phyloP scores from a whole-genome alignment of 768 basidiomycete species.

The Pleurotus sapidus region DNA sequence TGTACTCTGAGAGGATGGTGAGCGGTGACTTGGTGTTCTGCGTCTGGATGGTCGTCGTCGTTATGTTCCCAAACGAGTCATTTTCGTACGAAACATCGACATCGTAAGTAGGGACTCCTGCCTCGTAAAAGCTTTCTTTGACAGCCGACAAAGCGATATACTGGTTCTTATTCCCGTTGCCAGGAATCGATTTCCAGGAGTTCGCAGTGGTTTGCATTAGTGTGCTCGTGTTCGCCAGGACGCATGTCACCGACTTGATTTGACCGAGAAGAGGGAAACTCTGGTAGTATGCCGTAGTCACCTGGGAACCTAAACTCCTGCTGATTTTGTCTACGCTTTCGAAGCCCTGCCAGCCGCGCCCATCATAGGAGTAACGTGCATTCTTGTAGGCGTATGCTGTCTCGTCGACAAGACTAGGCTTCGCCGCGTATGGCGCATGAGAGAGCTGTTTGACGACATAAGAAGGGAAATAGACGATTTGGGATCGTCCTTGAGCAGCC shows the following conservation, averaged over 20 bases:
- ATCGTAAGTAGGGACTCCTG: not conserved
- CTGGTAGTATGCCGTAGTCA: not conserved
- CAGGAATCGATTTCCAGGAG: not conserved
- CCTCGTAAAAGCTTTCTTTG: slow-evolving; percentile 2
- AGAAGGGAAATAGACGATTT: slow-evolving; percentile 6
- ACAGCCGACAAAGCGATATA: not conserved
- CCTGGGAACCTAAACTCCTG: not conserved
- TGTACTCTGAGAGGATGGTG: slow-evolving; percentile 1
- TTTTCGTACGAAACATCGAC: slow-evolving; percentile 1
- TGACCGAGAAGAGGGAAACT: not conserved
- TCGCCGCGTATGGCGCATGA: not conserved
- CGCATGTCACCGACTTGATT: not conserved
- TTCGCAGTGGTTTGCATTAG: not conserved
- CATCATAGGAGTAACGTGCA: slow-evolving; percentile 6
- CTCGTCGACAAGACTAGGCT: not conserved
- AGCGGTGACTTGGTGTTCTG: not conserved
- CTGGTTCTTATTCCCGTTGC: not conserved
- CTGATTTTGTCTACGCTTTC: slow-evolving; percentile 3
- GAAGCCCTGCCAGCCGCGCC: slow-evolving; percentile 4
- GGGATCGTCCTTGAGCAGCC: not conserved
- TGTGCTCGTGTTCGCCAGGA: slow-evolving; percentile 2
- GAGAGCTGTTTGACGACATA: slow-evolving; percentile 6
- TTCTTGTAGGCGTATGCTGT: slow-evolving; percentile 2
- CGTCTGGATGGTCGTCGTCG: not conserved
- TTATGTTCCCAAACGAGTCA: slow-evolving; percentile 1